phyloP scores from a whole-genome alignment of 176 grass and related monocot species.

The Bonia amplexicaulis region DNA sequence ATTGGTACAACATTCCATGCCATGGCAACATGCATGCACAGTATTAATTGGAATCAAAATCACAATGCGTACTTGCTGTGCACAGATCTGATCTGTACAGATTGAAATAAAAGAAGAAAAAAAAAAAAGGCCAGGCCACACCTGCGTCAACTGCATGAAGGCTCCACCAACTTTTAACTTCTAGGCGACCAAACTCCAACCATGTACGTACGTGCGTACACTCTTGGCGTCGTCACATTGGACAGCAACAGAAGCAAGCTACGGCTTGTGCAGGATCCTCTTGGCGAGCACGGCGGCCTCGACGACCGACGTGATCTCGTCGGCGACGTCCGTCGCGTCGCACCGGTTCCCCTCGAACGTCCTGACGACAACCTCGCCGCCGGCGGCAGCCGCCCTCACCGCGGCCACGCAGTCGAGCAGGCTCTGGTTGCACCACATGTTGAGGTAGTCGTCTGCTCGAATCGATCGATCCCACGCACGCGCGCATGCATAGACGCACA shows the following conservation, averaged over 20 bases:
- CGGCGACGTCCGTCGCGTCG: slow-evolving; percentile 60
- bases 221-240: no score
- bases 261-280: slow-evolving; percentile 62
- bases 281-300: slow-evolving; percentile 63
- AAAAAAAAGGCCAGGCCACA: not conserved
- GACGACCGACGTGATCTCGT: slow-evolving; percentile 56
- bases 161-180: not conserved
- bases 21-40: no score
- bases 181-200: not conserved
- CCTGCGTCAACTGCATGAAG: not conserved
- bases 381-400: not conserved
- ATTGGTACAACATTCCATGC: no score
- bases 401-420: slow-evolving; percentile 64
- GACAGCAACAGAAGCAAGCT: not conserved
- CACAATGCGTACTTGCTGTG: no score
- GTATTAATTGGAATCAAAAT: no score
- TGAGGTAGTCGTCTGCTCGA: slow-evolving; percentile 70
- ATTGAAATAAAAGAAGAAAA: no score
- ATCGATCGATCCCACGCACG: not conserved
- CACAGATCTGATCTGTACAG: no score
- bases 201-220: no score
- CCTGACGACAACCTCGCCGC: not conserved
- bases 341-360: slow-evolving; percentile 78
- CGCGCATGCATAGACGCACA: not conserved
- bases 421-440: slow-evolving; percentile 79